Evolutionary conservation across 305 asterid genomes (phyloP).

Genomic region (Rubia peregrina): DNA sequence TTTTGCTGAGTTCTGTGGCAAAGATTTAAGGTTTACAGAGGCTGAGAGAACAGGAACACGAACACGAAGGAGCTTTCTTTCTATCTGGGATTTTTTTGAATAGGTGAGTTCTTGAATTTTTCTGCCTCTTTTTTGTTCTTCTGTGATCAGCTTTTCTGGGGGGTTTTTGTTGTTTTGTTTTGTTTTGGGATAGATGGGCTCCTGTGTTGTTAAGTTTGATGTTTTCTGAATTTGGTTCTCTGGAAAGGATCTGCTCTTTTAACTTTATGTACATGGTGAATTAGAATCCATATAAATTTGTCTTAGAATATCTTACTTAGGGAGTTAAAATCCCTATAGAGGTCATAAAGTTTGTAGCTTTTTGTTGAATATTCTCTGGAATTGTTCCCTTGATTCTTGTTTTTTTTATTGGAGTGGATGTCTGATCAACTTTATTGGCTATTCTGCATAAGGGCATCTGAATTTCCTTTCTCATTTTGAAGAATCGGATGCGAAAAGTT

Average conservation of each 20-base stretch:
- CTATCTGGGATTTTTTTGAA: background rate
- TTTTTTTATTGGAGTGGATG: background rate
- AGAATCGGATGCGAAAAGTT: slow-evolving; percentile 8
- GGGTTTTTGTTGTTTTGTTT: background rate
- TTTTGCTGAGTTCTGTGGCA: background rate
- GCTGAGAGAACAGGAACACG: background rate
- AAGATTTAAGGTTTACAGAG: background rate
- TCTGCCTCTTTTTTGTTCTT: background rate
- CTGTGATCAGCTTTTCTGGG: background rate
- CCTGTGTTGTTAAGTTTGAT: background rate
- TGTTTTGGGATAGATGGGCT: too few species aligned
- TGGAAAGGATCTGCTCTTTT: background rate
- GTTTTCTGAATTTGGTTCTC: background rate
- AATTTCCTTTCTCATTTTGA: background rate
- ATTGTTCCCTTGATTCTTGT: slow-evolving; percentile 5
- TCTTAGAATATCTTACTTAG: background rate
- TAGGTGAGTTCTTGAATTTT: background rate
- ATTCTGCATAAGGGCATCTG: slow-evolving; percentile 2
- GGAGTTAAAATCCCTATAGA: background rate
- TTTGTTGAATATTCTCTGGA: slow-evolving; percentile 5
- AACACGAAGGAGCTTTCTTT: slow-evolving; percentile 14
- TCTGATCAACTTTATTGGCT: background rate
- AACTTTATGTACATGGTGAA: background rate
- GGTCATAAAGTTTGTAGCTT: slow-evolving; percentile 13
- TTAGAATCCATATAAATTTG: background rate